Conservation (phyloP, 2,329 filamentous ascomycete genomes). For the Helotiales sp. region DNA sequence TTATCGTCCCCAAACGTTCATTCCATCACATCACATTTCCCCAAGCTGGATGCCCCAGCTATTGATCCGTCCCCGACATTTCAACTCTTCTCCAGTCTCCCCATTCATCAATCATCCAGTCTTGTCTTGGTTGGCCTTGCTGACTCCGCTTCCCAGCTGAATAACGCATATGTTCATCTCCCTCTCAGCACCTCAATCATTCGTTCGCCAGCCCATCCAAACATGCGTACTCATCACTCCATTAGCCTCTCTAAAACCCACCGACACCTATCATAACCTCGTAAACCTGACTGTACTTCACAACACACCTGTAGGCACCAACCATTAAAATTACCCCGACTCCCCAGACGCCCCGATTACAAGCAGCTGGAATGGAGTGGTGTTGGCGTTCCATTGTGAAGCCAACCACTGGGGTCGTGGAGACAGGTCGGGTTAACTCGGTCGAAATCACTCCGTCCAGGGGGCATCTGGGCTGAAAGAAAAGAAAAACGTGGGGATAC, state of each 20-base stretch:
- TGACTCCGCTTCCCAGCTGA: constrained; percentile 8
- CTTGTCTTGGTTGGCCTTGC: neutral
- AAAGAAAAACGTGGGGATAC: neutral
- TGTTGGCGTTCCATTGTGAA: neutral
- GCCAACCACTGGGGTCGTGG: constrained; percentile 3
- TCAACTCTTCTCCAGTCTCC: neutral
- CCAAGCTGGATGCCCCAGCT: neutral
- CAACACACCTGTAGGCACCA: neutral
- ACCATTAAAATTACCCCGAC: neutral
- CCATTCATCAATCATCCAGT: neutral
- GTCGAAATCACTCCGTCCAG: neutral
- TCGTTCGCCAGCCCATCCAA: neutral
- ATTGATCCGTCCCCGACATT: constrained; percentile 3
- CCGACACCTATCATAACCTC: neutral
- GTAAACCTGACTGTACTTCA: constrained; percentile 2
- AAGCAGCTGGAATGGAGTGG: neutral
- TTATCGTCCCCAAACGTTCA: too few species aligned
- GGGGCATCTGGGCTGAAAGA: neutral
- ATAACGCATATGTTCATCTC: constrained; percentile 4
- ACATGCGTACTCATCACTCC: neutral
- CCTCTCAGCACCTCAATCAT: neutral
- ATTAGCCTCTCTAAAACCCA: neutral
- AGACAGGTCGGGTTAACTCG: constrained; percentile 3
- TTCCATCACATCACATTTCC: neutral
- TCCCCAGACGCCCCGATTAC: too few species aligned